Percentiles rank a stretch among this genome's conserved stretches.
These are phyloP conservation scores for Gleditsia sinensis DNA, from an alignment of 306 rosid genomes.

Conservation along the genomic window DNA sequence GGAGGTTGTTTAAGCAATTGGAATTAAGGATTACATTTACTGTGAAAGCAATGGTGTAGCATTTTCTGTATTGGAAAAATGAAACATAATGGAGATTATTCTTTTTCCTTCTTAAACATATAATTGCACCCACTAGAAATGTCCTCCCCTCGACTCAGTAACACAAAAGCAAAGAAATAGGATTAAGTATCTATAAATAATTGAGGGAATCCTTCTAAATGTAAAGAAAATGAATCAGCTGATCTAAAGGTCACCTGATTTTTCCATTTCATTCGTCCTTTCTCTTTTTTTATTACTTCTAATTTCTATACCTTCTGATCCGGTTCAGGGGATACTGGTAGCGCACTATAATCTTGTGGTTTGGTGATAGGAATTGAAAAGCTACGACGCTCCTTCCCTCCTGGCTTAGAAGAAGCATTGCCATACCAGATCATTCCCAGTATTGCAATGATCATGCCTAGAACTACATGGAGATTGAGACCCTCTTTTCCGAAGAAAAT, in stretches of 20 bases:
- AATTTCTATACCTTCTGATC: constrained; percentile 67
- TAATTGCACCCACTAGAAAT: constrained; percentile 7
- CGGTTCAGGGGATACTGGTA: constrained; percentile 57
- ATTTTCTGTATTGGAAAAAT: constrained; percentile 32
- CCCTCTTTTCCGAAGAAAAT: constrained; percentile 91
- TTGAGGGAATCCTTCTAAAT: constrained; percentile 40
- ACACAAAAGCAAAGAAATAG: constrained; percentile 26
- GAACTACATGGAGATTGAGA: constrained; percentile 72
- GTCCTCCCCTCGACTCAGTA: constrained; percentile 20
- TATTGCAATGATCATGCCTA: constrained; percentile 79
- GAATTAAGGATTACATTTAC: constrained; percentile 1
- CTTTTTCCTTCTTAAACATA: not conserved
- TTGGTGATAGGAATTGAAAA: constrained; percentile 50
- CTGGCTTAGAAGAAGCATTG: constrained; percentile 86
- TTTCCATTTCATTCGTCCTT: constrained; percentile 33
- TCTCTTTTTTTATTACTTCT: too few relatives aligned
- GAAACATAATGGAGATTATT: constrained; percentile 30
- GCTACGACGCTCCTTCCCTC: constrained; percentile 83
- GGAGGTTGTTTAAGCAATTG: not conserved
- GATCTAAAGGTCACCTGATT: constrained; percentile 38
- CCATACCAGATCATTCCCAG: constrained; percentile 91
- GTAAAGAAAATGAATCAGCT: constrained; percentile 52
- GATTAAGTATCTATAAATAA: constrained; percentile 42
- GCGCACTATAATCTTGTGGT: constrained; percentile 51
- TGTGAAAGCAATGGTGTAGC: constrained; percentile 32